Conservation (phyloP, 192 early-diverging fungal genomes). For the Backusella tuberculispora region DNA sequence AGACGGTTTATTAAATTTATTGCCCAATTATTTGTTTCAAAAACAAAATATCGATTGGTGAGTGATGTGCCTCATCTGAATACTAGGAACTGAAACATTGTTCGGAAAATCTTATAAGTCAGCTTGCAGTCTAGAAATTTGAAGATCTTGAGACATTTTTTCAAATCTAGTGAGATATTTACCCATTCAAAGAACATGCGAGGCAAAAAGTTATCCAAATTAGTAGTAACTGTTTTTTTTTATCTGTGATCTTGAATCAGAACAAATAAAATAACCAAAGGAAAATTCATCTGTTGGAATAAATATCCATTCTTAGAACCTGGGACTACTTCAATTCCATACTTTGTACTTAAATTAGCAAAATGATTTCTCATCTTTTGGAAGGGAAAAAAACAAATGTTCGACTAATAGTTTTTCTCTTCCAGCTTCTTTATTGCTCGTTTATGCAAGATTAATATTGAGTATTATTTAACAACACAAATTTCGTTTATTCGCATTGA, state of each 20-base stretch:
- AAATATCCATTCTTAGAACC: neutral
- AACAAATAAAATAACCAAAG: neutral
- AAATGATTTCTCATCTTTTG: neutral
- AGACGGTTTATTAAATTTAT: constrained; percentile 3
- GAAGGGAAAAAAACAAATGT: neutral
- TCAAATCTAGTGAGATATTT: neutral
- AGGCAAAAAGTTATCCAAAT: too few relatives aligned
- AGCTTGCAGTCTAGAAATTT: neutral
- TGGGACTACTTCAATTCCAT: neutral
- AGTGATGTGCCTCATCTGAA: neutral
- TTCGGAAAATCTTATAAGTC: neutral
- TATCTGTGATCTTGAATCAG: neutral
- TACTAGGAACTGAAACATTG: neutral
- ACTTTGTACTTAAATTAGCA: neutral
- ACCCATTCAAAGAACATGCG: neutral
- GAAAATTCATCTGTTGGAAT: neutral
- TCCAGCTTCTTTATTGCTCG: neutral
- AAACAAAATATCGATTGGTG: constrained; percentile 5
- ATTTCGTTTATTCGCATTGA: neutral
- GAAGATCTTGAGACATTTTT: neutral
- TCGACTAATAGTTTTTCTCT: too few relatives aligned
- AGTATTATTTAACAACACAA: neutral
- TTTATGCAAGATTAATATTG: neutral
- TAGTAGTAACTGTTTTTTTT: neutral
- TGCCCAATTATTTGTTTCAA: neutral